Evolutionary conservation across 2,329 filamentous ascomycete genomes (phyloP).

Genomic region (Cladosporium sp.): DNA sequence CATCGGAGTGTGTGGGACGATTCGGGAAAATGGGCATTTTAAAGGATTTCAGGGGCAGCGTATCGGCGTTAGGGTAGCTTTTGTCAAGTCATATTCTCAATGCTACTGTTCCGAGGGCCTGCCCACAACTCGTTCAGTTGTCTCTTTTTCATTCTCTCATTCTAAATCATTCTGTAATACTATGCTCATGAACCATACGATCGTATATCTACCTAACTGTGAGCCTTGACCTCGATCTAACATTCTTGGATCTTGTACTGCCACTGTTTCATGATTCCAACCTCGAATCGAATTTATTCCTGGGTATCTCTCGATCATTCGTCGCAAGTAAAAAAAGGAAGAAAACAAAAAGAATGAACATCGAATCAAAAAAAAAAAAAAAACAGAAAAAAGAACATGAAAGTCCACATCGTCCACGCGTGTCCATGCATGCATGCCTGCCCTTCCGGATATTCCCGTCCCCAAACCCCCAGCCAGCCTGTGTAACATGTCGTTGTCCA

Average conservation of each 20-base stretch:
- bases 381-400: neutral
- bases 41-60: conserved; percentile 11
- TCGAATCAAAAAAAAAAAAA: neutral
- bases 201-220: no score
- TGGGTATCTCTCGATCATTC: conserved; percentile 13
- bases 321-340: neutral
- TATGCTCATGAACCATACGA: no score
- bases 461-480: no score
- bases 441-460: no score
- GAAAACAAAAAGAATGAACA: neutral
- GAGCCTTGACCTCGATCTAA: no score
- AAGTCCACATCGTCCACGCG: neutral
- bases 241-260: no score
- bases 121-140: neutral
- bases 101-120: conserved; percentile 14
- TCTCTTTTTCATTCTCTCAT: no score
- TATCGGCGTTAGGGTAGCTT: conserved; percentile 14
- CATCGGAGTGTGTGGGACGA: neutral
- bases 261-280: neutral
- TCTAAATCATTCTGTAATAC: neutral
- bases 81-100: conserved; percentile 13
- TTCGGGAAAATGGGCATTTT: neutral
- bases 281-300: conserved; percentile 2
- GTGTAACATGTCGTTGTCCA: no score
- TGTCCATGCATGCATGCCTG: no score